These are phyloP conservation scores for Datisca glomerata DNA, from an alignment of 306 rosid genomes.

Conservation along the genomic window DNA sequence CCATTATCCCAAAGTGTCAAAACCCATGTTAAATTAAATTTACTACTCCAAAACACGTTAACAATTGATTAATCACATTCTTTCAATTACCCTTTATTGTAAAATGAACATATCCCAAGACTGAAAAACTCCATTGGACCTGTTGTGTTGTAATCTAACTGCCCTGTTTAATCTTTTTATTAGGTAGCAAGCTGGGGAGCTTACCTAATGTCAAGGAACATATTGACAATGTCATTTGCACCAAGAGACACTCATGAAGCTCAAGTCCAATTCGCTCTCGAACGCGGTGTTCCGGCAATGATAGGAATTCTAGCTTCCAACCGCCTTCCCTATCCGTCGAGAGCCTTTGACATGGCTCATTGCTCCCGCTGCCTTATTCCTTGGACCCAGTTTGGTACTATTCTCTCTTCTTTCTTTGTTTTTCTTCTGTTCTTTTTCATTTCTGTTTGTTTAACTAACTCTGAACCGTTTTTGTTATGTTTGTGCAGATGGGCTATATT, in stretches of 20 bases:
- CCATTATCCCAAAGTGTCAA: too few species aligned
- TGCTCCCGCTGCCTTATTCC: constrained; percentile 72
- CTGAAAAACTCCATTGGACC: too few species aligned
- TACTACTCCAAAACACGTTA: too few species aligned
- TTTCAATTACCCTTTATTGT: too few species aligned
- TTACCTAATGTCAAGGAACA: constrained; percentile 39
- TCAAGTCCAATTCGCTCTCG: constrained; percentile 74
- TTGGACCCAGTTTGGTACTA: constrained; percentile 27
- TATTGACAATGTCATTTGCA: constrained; percentile 46
- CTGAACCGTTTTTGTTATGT: not conserved
- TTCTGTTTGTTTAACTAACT: not conserved
- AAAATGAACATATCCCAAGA: too few species aligned
- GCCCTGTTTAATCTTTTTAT: not conserved
- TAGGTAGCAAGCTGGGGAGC: constrained; percentile 78
- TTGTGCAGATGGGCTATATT: constrained; percentile 39
- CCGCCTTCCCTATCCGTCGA: constrained; percentile 48
- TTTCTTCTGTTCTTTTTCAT: not conserved
- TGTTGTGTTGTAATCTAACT: too few species aligned
- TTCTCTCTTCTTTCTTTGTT: not conserved
- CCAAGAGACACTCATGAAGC: constrained; percentile 68
- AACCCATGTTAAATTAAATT: too few species aligned
- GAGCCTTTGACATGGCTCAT: constrained; percentile 66
- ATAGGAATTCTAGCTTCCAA: constrained; percentile 58
- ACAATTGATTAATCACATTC: too few species aligned
- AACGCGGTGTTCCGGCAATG: constrained; percentile 58